Conservation (phyloP, 768 basidiomycete species). For the Lyophyllum decastes region DNA sequence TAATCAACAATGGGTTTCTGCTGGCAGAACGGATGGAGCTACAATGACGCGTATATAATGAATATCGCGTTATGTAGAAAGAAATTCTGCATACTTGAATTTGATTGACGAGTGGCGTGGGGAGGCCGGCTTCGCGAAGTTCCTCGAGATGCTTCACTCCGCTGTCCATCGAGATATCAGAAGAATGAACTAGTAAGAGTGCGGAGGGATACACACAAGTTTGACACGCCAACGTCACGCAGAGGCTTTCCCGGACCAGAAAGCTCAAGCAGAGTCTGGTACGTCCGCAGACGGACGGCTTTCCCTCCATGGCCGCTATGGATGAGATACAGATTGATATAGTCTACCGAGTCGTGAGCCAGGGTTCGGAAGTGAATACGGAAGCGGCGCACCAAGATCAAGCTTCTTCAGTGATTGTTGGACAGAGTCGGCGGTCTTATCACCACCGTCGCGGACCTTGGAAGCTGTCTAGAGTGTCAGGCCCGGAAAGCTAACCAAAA, state of each 20-base stretch:
- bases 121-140: slow-evolving; percentile 59
- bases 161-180: slow-evolving; percentile 33
- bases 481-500: not conserved
- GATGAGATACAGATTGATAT: slow-evolving; percentile 72
- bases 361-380: not conserved
- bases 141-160: slow-evolving; percentile 73
- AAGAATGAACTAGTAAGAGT: not conserved
- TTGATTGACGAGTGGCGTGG: slow-evolving; percentile 74
- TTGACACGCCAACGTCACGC: slow-evolving; percentile 76
- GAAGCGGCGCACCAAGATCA: slow-evolving; percentile 47
- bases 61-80: not conserved
- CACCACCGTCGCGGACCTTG: slow-evolving; percentile 47
- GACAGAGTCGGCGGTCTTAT: slow-evolving; percentile 6
- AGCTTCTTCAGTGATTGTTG: slow-evolving; percentile 51
- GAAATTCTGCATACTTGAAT: slow-evolving; percentile 58
- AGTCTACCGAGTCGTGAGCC: slow-evolving; percentile 22
- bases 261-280: slow-evolving; percentile 65
- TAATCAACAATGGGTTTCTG: slow-evolving; percentile 78
- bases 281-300: slow-evolving; percentile 63
- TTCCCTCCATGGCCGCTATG: slow-evolving; percentile 70
- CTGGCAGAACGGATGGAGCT: slow-evolving; percentile 85
- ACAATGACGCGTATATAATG: not conserved
- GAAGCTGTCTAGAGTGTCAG: slow-evolving; percentile 39
- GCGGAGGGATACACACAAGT: slow-evolving; percentile 57
- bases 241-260: slow-evolving; percentile 58